A percentile compares a stretch with the other conserved stretches of the same genome.
phyloP scores from a whole-genome alignment of 192 early-diverging fungal genomes.

The Coemansia sp. region DNA sequence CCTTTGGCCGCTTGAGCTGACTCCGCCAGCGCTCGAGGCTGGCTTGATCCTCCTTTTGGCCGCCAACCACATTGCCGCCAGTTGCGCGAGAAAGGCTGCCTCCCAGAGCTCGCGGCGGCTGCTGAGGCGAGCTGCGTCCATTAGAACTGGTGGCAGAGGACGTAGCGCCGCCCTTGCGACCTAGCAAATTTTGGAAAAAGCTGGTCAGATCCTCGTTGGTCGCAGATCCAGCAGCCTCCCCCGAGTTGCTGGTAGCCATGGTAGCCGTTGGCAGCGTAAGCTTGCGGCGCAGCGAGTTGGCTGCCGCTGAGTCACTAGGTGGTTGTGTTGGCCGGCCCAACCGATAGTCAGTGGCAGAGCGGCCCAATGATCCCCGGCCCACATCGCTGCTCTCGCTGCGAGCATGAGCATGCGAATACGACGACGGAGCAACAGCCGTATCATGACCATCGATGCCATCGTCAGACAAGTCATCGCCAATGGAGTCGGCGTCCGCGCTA shows the following conservation, averaged over 20 bases:
- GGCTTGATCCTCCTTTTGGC: slow-evolving; percentile 45
- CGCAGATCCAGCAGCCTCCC: slow-evolving; percentile 6
- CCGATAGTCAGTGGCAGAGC: slow-evolving; percentile 3
- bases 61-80: background rate
- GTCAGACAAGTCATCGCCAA: slow-evolving; percentile 42
- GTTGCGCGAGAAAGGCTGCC: slow-evolving; percentile 23
- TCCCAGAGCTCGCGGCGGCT: slow-evolving; percentile 22
- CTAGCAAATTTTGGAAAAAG: slow-evolving; percentile 89
- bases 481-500: slow-evolving; percentile 22
- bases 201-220: slow-evolving; percentile 79
- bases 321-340: background rate
- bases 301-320: background rate
- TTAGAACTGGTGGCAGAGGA: slow-evolving; percentile 31
- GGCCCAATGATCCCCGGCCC: slow-evolving; percentile 3
- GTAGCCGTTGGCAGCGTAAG: background rate
- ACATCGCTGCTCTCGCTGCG: slow-evolving; percentile 20
- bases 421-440: slow-evolving; percentile 5
- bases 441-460: slow-evolving; percentile 27
- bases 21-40: slow-evolving; percentile 53
- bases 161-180: slow-evolving; percentile 57
- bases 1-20: slow-evolving; percentile 48
- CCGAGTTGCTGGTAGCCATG: slow-evolving; percentile 7
- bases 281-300: slow-evolving; percentile 14
- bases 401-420: slow-evolving; percentile 2
- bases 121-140: slow-evolving; percentile 44